Percentiles rank a stretch among this genome's conserved stretches.
Conservation (phyloP, 2,329 filamentous ascomycete species). For the Chalaropsis ovoidea region DNA sequence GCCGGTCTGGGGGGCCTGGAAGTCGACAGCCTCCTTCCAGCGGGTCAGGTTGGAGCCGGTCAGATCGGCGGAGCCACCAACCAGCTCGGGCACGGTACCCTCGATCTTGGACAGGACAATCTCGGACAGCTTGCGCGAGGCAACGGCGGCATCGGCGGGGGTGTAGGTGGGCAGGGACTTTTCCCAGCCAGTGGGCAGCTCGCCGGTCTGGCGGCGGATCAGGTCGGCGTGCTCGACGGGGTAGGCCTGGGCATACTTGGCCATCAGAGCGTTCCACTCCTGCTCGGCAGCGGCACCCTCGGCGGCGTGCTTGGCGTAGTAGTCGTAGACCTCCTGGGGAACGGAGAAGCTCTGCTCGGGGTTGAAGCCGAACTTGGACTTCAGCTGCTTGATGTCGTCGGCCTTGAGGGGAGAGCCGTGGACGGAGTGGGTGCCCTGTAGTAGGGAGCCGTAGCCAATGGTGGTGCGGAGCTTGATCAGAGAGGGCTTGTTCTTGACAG, state of each 20-base stretch:
- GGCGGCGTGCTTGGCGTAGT: conserved; percentile 73
- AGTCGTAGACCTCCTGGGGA: conserved; percentile 86
- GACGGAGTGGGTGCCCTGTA: conserved; percentile 88
- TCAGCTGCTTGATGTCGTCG: conserved; percentile 87
- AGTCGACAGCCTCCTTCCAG: conserved; percentile 95
- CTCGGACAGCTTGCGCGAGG: conserved; percentile 94
- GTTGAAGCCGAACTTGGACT: conserved; percentile 93
- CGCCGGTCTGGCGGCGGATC: conserved; percentile 63
- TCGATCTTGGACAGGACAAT: conserved; percentile 82
- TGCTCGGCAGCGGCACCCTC: conserved; percentile 81
- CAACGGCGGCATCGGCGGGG: conserved; percentile 69
- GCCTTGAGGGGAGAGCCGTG: conserved; percentile 94
- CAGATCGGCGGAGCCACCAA: conserved; percentile 94
- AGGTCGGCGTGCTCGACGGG: conserved; percentile 73
- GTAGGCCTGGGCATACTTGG: conserved; percentile 74
- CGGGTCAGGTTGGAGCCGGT: conserved; percentile 98
- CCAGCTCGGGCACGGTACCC: conserved; percentile 70
- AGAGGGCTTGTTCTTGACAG: conserved; percentile 90
- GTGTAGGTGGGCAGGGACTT: conserved; percentile 87
- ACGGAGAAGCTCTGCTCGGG: conserved; percentile 87
- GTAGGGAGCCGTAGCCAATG: conserved; percentile 89
- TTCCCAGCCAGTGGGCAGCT: conserved; percentile 94
- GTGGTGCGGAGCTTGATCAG: conserved; percentile 95
- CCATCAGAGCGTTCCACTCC: conserved; percentile 89
- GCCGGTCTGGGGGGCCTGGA: conserved; percentile 78